Conservation (phyloP, 176 grass and related monocot species). For the Poa annua region DNA sequence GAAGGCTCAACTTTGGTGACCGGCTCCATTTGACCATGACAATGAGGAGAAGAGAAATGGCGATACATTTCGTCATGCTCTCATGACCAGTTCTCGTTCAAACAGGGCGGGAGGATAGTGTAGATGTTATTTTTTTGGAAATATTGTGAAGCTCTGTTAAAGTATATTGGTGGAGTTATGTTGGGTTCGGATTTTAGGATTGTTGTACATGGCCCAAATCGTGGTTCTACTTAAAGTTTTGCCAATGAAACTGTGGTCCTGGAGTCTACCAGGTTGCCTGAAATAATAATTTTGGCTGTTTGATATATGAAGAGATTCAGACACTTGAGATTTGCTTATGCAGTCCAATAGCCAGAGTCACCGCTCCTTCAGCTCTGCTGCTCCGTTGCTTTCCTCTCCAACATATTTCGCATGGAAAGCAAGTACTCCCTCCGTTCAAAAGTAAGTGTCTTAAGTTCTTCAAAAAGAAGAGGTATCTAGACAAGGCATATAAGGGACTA, state of each 20-base stretch:
- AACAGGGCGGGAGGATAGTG: background rate
- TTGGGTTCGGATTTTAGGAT: background rate
- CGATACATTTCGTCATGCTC: background rate
- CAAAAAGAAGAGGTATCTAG: too few species aligned
- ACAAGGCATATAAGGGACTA: too few species aligned
- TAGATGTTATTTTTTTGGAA: background rate
- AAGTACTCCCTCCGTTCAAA: too few species aligned
- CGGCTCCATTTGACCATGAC: background rate
- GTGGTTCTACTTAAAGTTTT: background rate
- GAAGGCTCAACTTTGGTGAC: background rate
- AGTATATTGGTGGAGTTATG: background rate
- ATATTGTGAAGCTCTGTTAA: background rate
- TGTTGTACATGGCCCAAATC: too few species aligned
- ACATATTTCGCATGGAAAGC: too few species aligned
- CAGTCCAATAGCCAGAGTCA: background rate
- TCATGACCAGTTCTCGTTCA: background rate
- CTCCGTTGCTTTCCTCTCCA: too few species aligned
- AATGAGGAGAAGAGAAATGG: background rate
- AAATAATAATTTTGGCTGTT: background rate
- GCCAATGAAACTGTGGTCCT: background rate
- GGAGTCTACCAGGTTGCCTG: background rate
- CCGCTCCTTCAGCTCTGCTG: background rate
- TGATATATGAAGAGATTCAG: background rate
- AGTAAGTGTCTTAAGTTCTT: too few species aligned
- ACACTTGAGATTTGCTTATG: background rate